These are phyloP conservation scores for Trichoderma reesei DNA, from an alignment of 495 filamentous ascomycete genomes.

Conservation along the genomic window DNA sequence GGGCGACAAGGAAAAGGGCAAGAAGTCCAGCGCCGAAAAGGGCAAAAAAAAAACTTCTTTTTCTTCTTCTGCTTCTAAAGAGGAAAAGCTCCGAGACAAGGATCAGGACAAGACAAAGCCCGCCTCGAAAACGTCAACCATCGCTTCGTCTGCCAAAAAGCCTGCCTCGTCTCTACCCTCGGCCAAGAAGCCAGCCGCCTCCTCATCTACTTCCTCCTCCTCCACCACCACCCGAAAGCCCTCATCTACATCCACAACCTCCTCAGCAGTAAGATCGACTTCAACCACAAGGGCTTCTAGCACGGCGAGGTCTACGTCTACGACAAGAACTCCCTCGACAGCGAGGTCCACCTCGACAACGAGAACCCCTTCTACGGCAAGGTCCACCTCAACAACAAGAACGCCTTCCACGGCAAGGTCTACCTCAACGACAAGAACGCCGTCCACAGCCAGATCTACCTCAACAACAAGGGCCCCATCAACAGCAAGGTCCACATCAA, in stretches of 20 bases:
- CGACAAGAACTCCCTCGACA: neutral
- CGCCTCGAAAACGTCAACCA: neutral
- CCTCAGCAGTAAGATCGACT: neutral
- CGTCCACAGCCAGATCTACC: neutral
- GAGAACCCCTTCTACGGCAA: neutral
- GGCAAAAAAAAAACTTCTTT: conserved; percentile 2
- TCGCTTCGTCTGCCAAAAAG: neutral
- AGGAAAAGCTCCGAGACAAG: neutral
- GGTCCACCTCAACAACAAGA: neutral
- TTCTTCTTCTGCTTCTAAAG: conserved; percentile 4
- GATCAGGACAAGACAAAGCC: neutral
- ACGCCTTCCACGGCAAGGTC: neutral
- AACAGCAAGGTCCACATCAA: neutral
- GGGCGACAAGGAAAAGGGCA: too few species aligned
- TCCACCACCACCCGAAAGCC: neutral
- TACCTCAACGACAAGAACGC: neutral
- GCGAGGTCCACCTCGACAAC: neutral
- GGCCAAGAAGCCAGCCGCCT: neutral
- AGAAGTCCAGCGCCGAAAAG: neutral
- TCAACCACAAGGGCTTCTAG: neutral
- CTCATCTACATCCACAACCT: neutral
- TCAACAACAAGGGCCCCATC: neutral
- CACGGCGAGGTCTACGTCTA: neutral
- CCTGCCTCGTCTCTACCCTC: neutral
- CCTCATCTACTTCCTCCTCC: neutral